A percentile compares a stretch with the other conserved stretches of the same genome.
Evolutionary conservation across 805 yeast genomes (phyloP).

Genomic region (Candida quercuum): DNA sequence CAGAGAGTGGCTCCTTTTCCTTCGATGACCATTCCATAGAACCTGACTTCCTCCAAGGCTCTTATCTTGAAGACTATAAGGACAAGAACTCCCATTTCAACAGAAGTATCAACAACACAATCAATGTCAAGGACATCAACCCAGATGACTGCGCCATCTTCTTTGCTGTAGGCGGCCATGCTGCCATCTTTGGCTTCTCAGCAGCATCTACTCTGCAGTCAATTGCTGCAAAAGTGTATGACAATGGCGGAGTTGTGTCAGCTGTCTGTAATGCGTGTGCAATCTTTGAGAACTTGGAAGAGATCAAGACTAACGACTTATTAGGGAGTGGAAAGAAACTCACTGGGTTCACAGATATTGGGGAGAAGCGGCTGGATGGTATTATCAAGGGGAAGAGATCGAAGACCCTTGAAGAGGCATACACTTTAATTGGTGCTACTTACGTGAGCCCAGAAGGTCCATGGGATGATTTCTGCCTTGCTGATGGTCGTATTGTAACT

Average conservation of each 20-base stretch:
- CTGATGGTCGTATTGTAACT: conserved; percentile 57
- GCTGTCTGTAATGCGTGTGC: conserved; percentile 73
- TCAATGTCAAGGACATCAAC: conserved; percentile 43
- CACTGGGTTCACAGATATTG: conserved; percentile 58
- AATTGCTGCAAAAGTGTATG: conserved; percentile 42
- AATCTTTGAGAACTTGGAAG: conserved; percentile 44
- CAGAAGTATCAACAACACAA: conserved; percentile 32
- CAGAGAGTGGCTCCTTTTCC: conserved; percentile 56
- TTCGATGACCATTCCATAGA: conserved; percentile 49
- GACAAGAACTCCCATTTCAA: conserved; percentile 36
- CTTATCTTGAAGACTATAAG: conserved; percentile 36
- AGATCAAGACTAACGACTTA: conserved; percentile 34
- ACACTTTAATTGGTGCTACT: conserved; percentile 29
- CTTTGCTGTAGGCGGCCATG: conserved; percentile 68
- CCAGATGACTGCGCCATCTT: conserved; percentile 46
- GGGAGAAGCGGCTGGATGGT: conserved; percentile 34
- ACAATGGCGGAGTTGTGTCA: conserved; percentile 48
- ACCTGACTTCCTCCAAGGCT: conserved; percentile 35
- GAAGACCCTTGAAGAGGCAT: conserved; percentile 7
- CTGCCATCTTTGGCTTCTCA: conserved; percentile 53
- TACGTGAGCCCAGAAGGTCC: conserved; percentile 44
- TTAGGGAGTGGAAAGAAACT: conserved; percentile 47
- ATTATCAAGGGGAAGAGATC: conserved; percentile 23
- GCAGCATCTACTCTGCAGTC: conserved; percentile 40
- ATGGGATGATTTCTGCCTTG: conserved; percentile 44